Evolutionary conservation across 1,284 basidiomycete genomes (phyloP).

Genomic region (Ustilago vetiveriae): DNA sequence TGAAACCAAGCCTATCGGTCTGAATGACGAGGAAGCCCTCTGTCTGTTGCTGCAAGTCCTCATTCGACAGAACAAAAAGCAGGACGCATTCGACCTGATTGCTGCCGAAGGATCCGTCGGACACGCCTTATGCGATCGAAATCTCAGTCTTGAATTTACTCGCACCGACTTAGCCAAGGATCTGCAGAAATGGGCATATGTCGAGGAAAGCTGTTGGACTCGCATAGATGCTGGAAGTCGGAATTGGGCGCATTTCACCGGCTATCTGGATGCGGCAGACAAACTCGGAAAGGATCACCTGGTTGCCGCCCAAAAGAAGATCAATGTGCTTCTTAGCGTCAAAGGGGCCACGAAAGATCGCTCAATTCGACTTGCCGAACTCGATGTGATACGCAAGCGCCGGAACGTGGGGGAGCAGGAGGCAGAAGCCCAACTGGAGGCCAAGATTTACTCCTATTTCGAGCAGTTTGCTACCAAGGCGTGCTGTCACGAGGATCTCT

Average conservation of each 20-base stretch:
- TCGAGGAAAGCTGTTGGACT: conserved; percentile 75
- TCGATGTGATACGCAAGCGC: conserved; percentile 63
- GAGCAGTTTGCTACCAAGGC: conserved; percentile 79
- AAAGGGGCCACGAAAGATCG: conserved; percentile 75
- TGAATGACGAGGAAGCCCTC: conserved; percentile 77
- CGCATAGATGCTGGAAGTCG: conserved; percentile 52
- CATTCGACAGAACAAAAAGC: conserved; percentile 71
- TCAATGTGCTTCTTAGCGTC: conserved; percentile 68
- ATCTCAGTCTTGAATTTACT: conserved; percentile 75
- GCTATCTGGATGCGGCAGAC: conserved; percentile 27
- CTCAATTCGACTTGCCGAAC: conserved; percentile 77
- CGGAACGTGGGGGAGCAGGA: conserved; percentile 1
- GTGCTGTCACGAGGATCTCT: conserved; percentile 85
- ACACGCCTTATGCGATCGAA: conserved; percentile 75
- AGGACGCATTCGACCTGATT: conserved; percentile 75
- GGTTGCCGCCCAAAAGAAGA: conserved; percentile 28
- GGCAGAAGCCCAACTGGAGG: conserved; percentile 5
- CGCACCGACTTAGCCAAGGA: conserved; percentile 53
- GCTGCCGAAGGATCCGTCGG: conserved; percentile 71
- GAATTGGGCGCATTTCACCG: conserved; percentile 39
- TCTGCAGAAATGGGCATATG: conserved; percentile 67
- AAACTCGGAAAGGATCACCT: conserved; percentile 30
- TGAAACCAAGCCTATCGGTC: conserved; percentile 78
- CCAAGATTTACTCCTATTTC: conserved; percentile 72
- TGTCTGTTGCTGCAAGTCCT: conserved; percentile 78